Percentiles rank a stretch among this genome's conserved stretches.
Conservation (phyloP, 768 basidiomycete genomes). For the Leccinum fibrillosum region DNA sequence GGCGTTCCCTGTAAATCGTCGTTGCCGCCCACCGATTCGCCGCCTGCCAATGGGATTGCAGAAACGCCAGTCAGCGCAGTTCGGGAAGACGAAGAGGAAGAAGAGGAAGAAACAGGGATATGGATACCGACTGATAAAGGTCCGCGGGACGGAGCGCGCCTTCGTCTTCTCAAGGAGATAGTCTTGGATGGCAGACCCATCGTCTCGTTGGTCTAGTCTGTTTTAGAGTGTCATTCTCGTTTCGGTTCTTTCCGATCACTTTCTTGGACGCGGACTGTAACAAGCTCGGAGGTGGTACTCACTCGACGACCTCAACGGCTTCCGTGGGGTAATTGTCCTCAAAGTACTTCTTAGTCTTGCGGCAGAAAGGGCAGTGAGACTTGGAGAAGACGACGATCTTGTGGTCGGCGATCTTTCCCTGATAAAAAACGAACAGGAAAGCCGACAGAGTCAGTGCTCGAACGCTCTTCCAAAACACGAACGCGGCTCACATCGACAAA, state of each 20-base stretch:
- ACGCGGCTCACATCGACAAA: conserved; percentile 41
- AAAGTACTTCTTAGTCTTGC: conserved; percentile 47
- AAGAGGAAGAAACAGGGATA: background rate
- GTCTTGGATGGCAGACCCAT: conserved; percentile 60
- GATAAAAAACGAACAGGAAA: conserved; percentile 26
- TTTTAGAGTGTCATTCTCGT: background rate
- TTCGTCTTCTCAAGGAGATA: conserved; percentile 63
- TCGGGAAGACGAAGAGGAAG: too few species aligned
- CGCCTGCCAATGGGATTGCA: conserved; percentile 8
- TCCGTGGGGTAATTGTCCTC: conserved; percentile 36
- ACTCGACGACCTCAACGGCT: conserved; percentile 46
- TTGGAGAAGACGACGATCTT: conserved; percentile 63
- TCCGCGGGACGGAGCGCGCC: conserved; percentile 72
- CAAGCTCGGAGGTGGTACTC: conserved; percentile 15
- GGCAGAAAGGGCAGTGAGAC: conserved; percentile 52
- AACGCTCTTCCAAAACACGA: background rate
- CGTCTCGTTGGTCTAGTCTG: conserved; percentile 54
- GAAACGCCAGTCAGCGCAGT: background rate
- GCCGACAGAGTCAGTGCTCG: conserved; percentile 31
- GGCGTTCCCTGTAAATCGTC: conserved; percentile 13
- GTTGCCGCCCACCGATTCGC: conserved; percentile 20
- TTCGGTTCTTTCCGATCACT: background rate
- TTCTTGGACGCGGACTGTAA: too few species aligned
- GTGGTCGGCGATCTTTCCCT: conserved; percentile 48
- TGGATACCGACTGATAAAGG: conserved; percentile 62